Base-by-base conservation (phyloP, 1,139 yeast genomes). In the Geotrichum fermentans region DNA sequence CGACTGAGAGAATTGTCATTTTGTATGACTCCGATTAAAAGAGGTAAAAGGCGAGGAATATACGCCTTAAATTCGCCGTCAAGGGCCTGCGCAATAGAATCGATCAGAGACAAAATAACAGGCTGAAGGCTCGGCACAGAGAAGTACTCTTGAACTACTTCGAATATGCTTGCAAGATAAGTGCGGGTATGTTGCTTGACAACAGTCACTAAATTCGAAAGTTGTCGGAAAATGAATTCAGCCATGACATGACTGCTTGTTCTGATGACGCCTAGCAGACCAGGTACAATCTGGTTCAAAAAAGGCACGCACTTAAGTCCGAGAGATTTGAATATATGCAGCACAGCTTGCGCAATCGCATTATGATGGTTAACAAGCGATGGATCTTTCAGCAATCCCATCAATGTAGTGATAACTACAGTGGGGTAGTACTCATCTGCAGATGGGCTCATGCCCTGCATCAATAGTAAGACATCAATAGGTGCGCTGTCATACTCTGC, bases 391-490 rank as follows among this genome's bases (percentile, higher is more conserved):
- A 92, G 69, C 22, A 92, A 82, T 53, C 82, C 84, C 81, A 90
- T 78, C 55, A 94, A 70, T 16, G 89, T 86, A 33, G 82, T 82
- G 39, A 92, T 86, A 1, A 94, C 97, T 20, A 94, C 97, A 0
- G 97, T 89, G 2, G 97, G 97, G 60, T 88, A 90, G 60, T 89
- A 94, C 58, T 90, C 97, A 52, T 90, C 97, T 52, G 83, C 80
- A 0, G 95, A 83, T 1, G 97, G 97, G 7, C 96, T 85, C 78
- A 87, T 85, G 1, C 97, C 97, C 61, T 84, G 86, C 89, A 92
- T 88, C 47, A 94, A 72, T 38, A 92, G 71, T 2, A 92, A 88
- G 55, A 92, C 87, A 62, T 94, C 98, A 8, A 89, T 80, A 0
- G 97, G 86, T 1, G 96, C 92, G 0, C 90, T 86, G 61, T 83